These are phyloP conservation scores for Aspergillus sergii DNA, from an alignment of 2,329 filamentous ascomycete genomes.

Conservation along the genomic window DNA sequence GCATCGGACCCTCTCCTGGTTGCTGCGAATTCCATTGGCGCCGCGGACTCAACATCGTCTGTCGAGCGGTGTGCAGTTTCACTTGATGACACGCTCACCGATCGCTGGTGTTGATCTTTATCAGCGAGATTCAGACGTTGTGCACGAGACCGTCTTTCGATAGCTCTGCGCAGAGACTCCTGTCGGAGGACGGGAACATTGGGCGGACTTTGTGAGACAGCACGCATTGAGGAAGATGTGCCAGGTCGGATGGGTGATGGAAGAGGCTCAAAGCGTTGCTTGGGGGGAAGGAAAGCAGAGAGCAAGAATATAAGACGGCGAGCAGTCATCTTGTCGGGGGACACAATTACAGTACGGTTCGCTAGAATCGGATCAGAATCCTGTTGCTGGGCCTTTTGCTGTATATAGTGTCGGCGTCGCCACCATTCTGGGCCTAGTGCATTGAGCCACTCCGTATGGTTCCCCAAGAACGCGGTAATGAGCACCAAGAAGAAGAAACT, in stretches of 20 bases:
- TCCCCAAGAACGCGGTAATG: constrained; percentile 61
- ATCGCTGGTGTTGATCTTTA: constrained; percentile 37
- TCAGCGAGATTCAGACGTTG: constrained; percentile 46
- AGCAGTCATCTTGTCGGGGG: constrained; percentile 61
- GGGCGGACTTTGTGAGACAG: constrained; percentile 57
- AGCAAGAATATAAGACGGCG: constrained; percentile 61
- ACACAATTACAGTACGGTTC: constrained; percentile 60
- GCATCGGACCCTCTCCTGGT: constrained; percentile 47
- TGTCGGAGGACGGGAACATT: constrained; percentile 53
- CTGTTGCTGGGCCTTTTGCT: constrained; percentile 51
- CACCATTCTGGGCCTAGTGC: constrained; percentile 58
- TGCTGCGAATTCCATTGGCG: constrained; percentile 26
- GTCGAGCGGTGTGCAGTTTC: constrained; percentile 41
- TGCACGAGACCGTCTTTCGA: constrained; percentile 54
- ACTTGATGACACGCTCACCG: constrained; percentile 49
- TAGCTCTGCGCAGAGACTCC: constrained; percentile 56
- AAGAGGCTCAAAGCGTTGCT: constrained; percentile 41
- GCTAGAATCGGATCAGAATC: constrained; percentile 52
- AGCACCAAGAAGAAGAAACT: constrained; percentile 63
- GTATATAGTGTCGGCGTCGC: constrained; percentile 54
- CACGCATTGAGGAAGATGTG: constrained; percentile 50
- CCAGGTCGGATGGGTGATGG: constrained; percentile 43
- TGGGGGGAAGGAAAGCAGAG: constrained; percentile 59
- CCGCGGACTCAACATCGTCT: constrained; percentile 35
- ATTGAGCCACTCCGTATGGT: constrained; percentile 63